Base-by-base conservation (phyloP, 768 basidiomycete genomes). In the Agrocybe pediades region DNA sequence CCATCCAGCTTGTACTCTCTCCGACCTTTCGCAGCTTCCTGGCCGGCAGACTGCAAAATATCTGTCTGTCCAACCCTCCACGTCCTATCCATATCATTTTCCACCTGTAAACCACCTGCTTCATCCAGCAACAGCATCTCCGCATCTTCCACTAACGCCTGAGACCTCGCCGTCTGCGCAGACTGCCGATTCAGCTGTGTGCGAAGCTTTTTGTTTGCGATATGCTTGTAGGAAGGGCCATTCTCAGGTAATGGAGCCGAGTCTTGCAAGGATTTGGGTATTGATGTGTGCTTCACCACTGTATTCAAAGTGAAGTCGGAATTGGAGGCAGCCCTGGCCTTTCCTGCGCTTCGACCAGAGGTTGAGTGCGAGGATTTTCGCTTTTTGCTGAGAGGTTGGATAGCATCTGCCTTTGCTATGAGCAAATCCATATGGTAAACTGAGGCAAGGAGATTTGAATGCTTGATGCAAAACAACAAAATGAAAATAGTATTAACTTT, bases 41-140 rank as follows among this genome's bases (percentile, higher is more conserved):
- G 74, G 0, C 93, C 84, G 42, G 90, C 78, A 19, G 77, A 75
- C 44, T 78, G 58, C 9, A 74, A 73, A 55, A 98, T 88, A 55
- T 95, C 95, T 7, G 78, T 75, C 72, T 98, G 97, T 0, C 82
- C 76, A 7, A 94, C 79, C 53, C 92, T 78, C 95, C 94, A 98
- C 6, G 96, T 98, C 65, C 83, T 71, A 65, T 98, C 97, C 71
- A 98, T 78, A 49, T 83, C 84, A 2, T 80, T 83, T 61, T 95
- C 93, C 17, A 81, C 81, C 65, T 88, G 82, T 53, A 98, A 84
- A 51, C 76, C 71, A 1, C 95, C 95, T 1, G 73, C 76, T 9
- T 91, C 90, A 33, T 84, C 87, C 41, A 78, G 73, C 51, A 86
- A 69, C n/a, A 92, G 74, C 61, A 90, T 72, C 46, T 87, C 87